Conservation (phyloP, 139 green algal genomes). For the Desmodesmus armatus region DNA sequence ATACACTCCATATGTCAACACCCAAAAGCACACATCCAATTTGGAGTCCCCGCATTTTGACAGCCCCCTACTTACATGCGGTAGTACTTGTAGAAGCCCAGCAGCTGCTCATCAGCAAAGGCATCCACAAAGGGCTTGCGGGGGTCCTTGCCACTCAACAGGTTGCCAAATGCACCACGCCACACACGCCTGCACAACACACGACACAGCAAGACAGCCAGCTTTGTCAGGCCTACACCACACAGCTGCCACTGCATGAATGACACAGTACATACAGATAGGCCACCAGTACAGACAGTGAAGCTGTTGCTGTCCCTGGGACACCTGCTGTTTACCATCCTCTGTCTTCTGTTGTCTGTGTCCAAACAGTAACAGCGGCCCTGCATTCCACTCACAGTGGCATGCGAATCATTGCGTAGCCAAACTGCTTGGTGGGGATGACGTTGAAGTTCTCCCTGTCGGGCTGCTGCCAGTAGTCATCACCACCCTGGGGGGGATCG, state of each 20-base stretch:
- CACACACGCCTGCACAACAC: slow-evolving; percentile 46
- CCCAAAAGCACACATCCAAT: too few species aligned
- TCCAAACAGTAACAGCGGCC: neutral
- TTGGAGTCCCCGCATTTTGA: too few species aligned
- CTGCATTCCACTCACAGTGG: slow-evolving; percentile 25
- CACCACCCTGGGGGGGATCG: too few species aligned
- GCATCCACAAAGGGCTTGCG: slow-evolving; percentile 47
- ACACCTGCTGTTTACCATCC: too few species aligned
- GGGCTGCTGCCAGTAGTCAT: neutral
- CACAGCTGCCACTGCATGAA: neutral
- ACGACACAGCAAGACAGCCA: neutral
- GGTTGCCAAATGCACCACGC: slow-evolving; percentile 31
- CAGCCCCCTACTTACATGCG: too few species aligned
- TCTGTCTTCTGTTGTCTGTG: too few species aligned
- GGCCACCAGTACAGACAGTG: too few species aligned
- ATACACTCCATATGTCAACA: too few species aligned
- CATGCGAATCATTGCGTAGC: slow-evolving; percentile 37
- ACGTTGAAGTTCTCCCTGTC: slow-evolving; percentile 46
- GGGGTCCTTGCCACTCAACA: slow-evolving; percentile 12
- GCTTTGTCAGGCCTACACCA: neutral
- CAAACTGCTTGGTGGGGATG: slow-evolving; percentile 50
- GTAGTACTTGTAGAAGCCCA: slow-evolving; percentile 44
- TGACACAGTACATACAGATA: too few species aligned
- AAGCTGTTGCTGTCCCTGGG: too few species aligned
- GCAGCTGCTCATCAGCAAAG: slow-evolving; percentile 50